Conservation (phyloP, 306 rosid genomes). For the Datisca glomerata region DNA sequence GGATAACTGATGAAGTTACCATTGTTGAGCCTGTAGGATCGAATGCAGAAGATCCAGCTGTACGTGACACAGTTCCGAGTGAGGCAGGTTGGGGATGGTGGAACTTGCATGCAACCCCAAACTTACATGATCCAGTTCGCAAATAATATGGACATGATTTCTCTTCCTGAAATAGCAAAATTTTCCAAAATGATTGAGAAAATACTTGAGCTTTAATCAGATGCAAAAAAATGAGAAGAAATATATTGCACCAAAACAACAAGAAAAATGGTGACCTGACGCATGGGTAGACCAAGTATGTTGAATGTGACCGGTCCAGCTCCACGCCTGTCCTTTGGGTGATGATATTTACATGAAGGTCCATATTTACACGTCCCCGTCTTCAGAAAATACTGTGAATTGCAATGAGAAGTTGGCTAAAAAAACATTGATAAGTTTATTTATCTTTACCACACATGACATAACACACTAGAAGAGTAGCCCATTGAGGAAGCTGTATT, state of each 20-base stretch:
- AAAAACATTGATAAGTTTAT: constrained; percentile 5
- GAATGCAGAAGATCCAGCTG: constrained; percentile 34
- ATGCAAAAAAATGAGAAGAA: too few species aligned
- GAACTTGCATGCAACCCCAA: constrained; percentile 94
- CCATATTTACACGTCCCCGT: constrained; percentile 98
- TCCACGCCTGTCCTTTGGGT: constrained; percentile 90
- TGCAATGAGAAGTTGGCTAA: constrained; percentile 10
- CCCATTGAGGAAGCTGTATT: too few species aligned
- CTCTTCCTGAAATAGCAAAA: constrained; percentile 51
- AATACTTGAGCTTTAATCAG: too few species aligned
- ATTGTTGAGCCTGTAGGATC: constrained; percentile 34
- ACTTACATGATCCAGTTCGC: constrained; percentile 84
- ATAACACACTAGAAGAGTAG: too few species aligned
- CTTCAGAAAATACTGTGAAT: constrained; percentile 84
- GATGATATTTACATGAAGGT: constrained; percentile 89
- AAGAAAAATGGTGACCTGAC: constrained; percentile 39
- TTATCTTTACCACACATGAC: too few species aligned
- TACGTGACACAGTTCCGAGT: constrained; percentile 30
- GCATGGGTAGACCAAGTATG: constrained; percentile 81
- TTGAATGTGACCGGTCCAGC: constrained; percentile 80
- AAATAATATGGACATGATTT: constrained; percentile 74
- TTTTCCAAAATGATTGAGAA: constrained; percentile 1
- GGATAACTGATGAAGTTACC: constrained; percentile 45
- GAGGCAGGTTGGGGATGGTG: constrained; percentile 73
- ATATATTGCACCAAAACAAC: neutral